Evolutionary conservation across 2,329 filamentous ascomycete genomes (phyloP), one percentile per base, ranked within the genome.

Genomic region (Sphaerulina vaccinii): DNA sequence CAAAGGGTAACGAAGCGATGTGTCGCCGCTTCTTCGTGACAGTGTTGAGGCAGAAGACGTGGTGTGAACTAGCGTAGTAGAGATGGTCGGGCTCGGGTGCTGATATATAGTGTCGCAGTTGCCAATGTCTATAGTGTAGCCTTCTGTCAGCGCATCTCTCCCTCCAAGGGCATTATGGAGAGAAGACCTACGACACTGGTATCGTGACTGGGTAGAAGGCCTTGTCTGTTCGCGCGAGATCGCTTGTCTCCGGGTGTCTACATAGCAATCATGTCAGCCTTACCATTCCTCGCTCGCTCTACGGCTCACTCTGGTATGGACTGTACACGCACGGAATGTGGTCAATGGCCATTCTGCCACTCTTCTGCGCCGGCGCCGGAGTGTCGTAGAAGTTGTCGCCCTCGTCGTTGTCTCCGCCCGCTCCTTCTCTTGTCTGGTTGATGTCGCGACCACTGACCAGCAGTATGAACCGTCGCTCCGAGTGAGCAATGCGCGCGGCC

Each of bases 101-200:
- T 69, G 88, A 92, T 67, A 97, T 87, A 61, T 95, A 85, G 62
- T 95, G 92, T 49, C 92, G 88, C 39, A 99, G 79, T 73, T 93
- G 88, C 84, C 87, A 91, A 72, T 93, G 88, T 60, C 87, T 91
- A 64, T 35, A 32, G 24, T 38, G 23, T 6, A 33, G 16, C 35
- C n/a, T 15, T 27, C 40, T n/a, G 33, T 44, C 44, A 41, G 38
- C 32, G 27, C 44, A 35, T 19, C 15, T 19, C 19, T 10, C 16
- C 32, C 22, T 32, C 27, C 39, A 13, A 32, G 16, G 40, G 3
- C 40, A 32, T n/a, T 15, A 75, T 72, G 52, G 67, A 68, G 15
- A 75, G 71, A n/a, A 37, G n/a, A 61, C 73, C 65, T 65, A 76
- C 73, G 73, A 73, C 36, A 78, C 72, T 33, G 74, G 75, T 49